Conservation (phyloP, 495 filamentous ascomycete genomes). For the Immersiella caudata region DNA sequence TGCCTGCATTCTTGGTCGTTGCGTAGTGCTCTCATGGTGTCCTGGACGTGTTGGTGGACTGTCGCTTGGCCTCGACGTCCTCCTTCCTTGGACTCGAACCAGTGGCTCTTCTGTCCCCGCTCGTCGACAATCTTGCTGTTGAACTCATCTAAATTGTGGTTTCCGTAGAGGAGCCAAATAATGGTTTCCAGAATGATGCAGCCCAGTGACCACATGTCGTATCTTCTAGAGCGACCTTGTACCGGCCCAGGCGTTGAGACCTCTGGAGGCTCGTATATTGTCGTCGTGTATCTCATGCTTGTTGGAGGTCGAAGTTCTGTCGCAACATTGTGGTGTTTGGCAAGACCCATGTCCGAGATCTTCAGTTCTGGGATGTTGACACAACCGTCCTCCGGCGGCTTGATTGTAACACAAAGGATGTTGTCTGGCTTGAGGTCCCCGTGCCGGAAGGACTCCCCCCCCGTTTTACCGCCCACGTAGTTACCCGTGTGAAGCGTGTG, state of each 20-base stretch:
- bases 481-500: slow-evolving; percentile 17
- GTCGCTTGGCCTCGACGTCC: slow-evolving; percentile 1
- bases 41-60: slow-evolving; percentile 19
- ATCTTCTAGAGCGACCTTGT: slow-evolving; percentile 23
- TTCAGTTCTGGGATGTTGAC: slow-evolving; percentile 22
- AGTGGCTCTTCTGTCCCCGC: not conserved
- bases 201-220: slow-evolving; percentile 47
- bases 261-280: slow-evolving; percentile 36
- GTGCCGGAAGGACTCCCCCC: slow-evolving; percentile 23
- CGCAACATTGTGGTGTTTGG: slow-evolving; percentile 27
- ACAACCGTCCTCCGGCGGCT: not conserved
- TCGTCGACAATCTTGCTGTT: slow-evolving; percentile 19
- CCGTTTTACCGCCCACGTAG: not conserved
- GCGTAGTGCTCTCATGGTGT: not conserved
- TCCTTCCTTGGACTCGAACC: slow-evolving; percentile 5
- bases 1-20: slow-evolving; percentile 18
- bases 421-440: slow-evolving; percentile 41
- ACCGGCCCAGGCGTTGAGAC: not conserved
- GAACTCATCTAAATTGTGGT: slow-evolving; percentile 26
- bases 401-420: slow-evolving; percentile 24
- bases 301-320: slow-evolving; percentile 22
- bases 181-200: slow-evolving; percentile 42
- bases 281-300: slow-evolving; percentile 20
- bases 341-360: slow-evolving; percentile 35
- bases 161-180: slow-evolving; percentile 42